Evolutionary conservation across 2,329 filamentous ascomycete genomes (phyloP), one percentile per base, ranked within the genome.

Genomic region (Magnaporthiopsis rhizophila): DNA sequence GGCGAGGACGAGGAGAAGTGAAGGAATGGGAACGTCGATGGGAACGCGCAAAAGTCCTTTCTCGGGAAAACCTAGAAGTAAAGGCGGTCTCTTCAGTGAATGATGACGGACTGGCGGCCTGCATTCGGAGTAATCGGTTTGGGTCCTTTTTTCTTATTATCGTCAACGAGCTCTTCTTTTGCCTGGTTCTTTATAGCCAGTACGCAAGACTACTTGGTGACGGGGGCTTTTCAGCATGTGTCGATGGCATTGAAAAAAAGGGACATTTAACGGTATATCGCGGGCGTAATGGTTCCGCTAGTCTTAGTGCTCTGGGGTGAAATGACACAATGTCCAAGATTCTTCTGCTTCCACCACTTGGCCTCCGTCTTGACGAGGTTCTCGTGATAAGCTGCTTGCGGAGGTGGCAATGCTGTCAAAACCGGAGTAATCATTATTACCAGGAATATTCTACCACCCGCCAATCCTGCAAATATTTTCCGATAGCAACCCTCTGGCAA

Each of bases 1-100:
- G 91, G 84, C 78, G 92, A 92, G 76, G 86, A 76, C 68, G 83
- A 84, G 75, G 83, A 83, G 75, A 80, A 83, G 76, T 59, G 24
- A 38, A 50, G 59, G 32, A 62, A 50, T 34, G 50, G 34, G 28
- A 58, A 58, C n/a, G 26, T 50, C 11, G 62, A 45, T 57, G 62
- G 34, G 28, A 63, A 60, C 26, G 61, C 26, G 58, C 58, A 65
- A 63, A 65, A 62, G 45, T 28, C 36, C 62, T 63, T 58, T 36
- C 28, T 53, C 34, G 60, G 50, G 59, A 60, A 65, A 59, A 45
- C 53, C 56, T 63, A 61, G 59, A 64, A 61, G 58, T 53, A 62
- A 58, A 59, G 62, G 60, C 65, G 38, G 36, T 62, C 64, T 62
- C 28, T 75, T 76, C 74, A 76, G 74, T 76, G 76, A 80, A 77